These are phyloP conservation scores for Paraglomus brasilianum DNA, from an alignment of 192 early-diverging fungal genomes.

Conservation along the genomic window DNA sequence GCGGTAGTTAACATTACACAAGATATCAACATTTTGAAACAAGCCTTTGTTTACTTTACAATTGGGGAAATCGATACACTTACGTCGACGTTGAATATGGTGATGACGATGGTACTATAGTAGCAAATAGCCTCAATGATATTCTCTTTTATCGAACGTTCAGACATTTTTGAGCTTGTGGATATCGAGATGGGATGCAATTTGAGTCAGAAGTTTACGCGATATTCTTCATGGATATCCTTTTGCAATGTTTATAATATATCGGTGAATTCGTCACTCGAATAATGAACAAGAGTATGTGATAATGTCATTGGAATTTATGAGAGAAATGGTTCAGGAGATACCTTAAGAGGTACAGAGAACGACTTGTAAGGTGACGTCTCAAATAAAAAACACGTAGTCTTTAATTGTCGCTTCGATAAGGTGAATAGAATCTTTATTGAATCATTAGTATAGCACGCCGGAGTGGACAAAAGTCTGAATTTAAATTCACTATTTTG, in stretches of 20 bases:
- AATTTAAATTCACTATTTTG: no score
- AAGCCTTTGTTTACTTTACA: slow-evolving; percentile 44
- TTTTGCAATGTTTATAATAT: slow-evolving; percentile 28
- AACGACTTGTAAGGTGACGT: slow-evolving; percentile 16
- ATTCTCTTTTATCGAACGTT: slow-evolving; percentile 66
- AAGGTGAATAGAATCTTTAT: no score
- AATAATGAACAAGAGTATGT: slow-evolving; percentile 64
- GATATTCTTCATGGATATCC: slow-evolving; percentile 36
- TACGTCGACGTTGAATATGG: slow-evolving; percentile 18
- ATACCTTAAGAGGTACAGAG: no score
- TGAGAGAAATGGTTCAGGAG: slow-evolving; percentile 49
- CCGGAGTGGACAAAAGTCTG: no score
- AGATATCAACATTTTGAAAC: slow-evolving; percentile 44
- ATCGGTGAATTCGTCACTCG: slow-evolving; percentile 28
- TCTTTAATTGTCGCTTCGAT: no score
- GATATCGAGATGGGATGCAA: slow-evolving; percentile 78
- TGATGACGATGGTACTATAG: not conserved
- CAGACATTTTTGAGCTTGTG: slow-evolving; percentile 76
- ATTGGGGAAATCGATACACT: slow-evolving; percentile 7
- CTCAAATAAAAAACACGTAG: no score
- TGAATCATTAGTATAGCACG: no score
- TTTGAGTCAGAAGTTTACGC: slow-evolving; percentile 55
- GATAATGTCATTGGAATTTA: slow-evolving; percentile 66
- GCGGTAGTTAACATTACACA: slow-evolving; percentile 32
- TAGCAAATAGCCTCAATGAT: slow-evolving; percentile 46